phyloP scores from a whole-genome alignment of 2,329 filamentous ascomycete species.

The Seiridium cupressi region DNA sequence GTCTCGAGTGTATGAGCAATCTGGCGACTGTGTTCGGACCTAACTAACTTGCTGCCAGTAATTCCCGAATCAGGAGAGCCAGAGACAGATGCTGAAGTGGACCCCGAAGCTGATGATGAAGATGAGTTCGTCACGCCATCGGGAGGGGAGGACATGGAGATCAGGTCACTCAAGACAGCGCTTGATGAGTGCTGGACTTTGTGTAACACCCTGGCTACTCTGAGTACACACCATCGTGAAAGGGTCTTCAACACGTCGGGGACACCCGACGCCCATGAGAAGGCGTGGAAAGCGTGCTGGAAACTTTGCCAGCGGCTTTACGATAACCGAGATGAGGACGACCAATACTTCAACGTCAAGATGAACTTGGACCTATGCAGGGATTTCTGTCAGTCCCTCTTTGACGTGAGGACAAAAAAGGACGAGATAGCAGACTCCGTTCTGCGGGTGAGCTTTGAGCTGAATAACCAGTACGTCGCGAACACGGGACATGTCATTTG shows the following conservation, averaged over 20 bases:
- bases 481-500: not conserved
- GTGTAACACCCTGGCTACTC: constrained; percentile 83
- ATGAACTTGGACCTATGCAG: constrained; percentile 83
- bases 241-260: constrained; percentile 75
- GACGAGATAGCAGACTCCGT: constrained; percentile 84
- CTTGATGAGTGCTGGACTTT: constrained; percentile 90
- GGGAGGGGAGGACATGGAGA: constrained; percentile 54
- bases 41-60: constrained; percentile 33
- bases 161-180: constrained; percentile 69
- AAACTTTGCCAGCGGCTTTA: constrained; percentile 88
- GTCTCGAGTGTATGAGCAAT: constrained; percentile 74
- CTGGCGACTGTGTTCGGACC: constrained; percentile 61
- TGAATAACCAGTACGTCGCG: constrained; percentile 76
- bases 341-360: constrained; percentile 63
- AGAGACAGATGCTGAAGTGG: constrained; percentile 49
- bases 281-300: constrained; percentile 94
- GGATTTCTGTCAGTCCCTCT: constrained; percentile 88
- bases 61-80: constrained; percentile 48
- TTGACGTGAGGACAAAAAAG: constrained; percentile 76
- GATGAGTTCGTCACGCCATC: constrained; percentile 42
- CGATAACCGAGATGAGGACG: constrained; percentile 71
- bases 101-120: constrained; percentile 56
- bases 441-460: constrained; percentile 86
- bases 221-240: constrained; percentile 81
- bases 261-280: constrained; percentile 75